Conservation (phyloP, 371 early-diverging fungal species). For the Mucor lusitanicus region DNA sequence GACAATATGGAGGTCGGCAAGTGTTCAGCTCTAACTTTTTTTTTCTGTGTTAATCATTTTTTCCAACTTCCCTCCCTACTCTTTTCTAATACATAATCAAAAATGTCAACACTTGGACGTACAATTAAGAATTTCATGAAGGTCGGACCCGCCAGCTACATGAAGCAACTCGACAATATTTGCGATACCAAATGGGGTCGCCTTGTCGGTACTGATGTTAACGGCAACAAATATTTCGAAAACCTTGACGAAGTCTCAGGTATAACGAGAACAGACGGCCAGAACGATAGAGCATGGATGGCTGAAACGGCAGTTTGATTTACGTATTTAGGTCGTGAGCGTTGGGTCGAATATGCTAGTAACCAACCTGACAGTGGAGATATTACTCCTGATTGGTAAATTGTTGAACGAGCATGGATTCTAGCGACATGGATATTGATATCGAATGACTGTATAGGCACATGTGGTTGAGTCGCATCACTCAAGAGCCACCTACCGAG, state of each 20-base stretch:
- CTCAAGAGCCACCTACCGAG: conserved; percentile 81
- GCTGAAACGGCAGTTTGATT: not conserved
- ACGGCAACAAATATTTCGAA: conserved; percentile 92
- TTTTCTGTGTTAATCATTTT: conserved; percentile 6
- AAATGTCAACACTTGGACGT: conserved; percentile 64
- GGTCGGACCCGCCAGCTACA: conserved; percentile 60
- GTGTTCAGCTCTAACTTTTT: not conserved
- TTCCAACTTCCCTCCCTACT: conserved; percentile 7
- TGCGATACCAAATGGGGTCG: conserved; percentile 85
- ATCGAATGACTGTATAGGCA: conserved; percentile 59
- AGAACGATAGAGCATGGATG: not conserved
- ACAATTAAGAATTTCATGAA: conserved; percentile 61
- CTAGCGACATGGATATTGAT: not conserved
- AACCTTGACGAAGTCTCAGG: conserved; percentile 85
- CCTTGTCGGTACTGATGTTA: conserved; percentile 81
- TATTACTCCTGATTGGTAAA: conserved; percentile 92
- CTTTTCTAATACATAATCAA: conserved; percentile 2
- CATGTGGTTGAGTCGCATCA: conserved; percentile 86
- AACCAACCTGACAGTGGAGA: conserved; percentile 77
- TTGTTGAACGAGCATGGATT: not conserved
- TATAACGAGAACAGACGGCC: conserved; percentile 10
- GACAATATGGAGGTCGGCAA: not conserved
- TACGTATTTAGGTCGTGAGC: conserved; percentile 71
- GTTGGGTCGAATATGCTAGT: conserved; percentile 90
- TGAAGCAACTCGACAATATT: conserved; percentile 72